These are phyloP conservation scores for Colletotrichum cuscutae DNA, from an alignment of 2,329 filamentous ascomycete species.

Conservation along the genomic window DNA sequence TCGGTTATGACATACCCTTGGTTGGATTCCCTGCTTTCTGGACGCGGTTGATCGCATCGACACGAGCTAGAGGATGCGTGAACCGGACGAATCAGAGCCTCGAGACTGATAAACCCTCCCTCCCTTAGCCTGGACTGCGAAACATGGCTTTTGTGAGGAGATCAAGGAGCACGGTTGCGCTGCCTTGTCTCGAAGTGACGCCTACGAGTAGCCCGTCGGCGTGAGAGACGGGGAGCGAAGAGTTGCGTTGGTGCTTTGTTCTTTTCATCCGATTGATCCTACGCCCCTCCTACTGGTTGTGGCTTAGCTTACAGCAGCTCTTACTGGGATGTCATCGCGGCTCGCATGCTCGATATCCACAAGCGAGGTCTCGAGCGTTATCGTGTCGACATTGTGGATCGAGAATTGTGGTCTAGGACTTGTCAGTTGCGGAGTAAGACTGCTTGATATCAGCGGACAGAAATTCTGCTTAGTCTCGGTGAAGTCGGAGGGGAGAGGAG, in stretches of 20 bases:
- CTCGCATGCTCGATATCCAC: slow-evolving; percentile 3
- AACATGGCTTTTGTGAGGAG: not conserved
- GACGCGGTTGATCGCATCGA: not conserved
- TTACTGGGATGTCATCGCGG: slow-evolving; percentile 1
- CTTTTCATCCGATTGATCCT: not conserved
- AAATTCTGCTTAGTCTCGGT: not conserved
- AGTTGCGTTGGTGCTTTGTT: not conserved
- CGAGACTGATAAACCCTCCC: not conserved
- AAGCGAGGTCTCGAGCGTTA: not conserved
- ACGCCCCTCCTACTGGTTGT: slow-evolving; percentile 11
- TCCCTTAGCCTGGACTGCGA: not conserved
- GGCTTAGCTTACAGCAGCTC: not conserved
- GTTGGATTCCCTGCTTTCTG: not conserved
- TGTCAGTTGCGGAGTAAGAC: not conserved
- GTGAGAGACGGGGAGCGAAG: not conserved
- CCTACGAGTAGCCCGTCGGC: not conserved
- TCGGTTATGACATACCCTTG: slow-evolving; percentile 9
- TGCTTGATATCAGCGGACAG: not conserved
- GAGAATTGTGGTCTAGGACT: not conserved
- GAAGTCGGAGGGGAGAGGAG: not conserved
- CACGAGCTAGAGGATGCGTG: not conserved
- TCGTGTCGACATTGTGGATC: slow-evolving; percentile 16
- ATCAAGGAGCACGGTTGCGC: not conserved
- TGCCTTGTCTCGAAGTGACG: slow-evolving; percentile 8
- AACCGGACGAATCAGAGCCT: not conserved